Evolutionary conservation across 78 protist species (phyloP), one percentile per base, ranked within the genome.

Genomic region (Andalucia godoyi): DNA sequence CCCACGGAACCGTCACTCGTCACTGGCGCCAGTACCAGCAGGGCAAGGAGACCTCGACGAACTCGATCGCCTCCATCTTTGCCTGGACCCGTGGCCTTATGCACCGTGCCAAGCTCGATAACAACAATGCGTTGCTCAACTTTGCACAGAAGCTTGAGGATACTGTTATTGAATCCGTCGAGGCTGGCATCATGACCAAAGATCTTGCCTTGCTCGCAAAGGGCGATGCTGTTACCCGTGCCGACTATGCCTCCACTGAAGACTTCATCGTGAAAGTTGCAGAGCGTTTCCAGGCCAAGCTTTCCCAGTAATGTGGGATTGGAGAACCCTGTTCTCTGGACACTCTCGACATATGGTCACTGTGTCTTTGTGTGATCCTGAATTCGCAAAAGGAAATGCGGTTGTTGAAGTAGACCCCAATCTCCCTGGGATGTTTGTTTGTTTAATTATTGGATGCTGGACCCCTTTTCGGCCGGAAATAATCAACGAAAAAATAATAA

Each of bases 1-100:
- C 96, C 7, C 96, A 91, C 73, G 96, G 96, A 51, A 91, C 96
- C 15, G 96, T 91, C 59, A 86, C 94, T 18, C 76, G 94, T 39
- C 97, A 92, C 72, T 92, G 36, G 72, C 79, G 94, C 61, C 51
- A 46, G 51, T 79, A 83, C 83, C 89, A 81, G 66, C 33, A 70
- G 70, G 86, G 94, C 25, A 41, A 66, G 65, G 88, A 74, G 71
- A 88, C 94, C n/a, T 63, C 80, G 23, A 92, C 97, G 64, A 89
- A 89, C 83, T 63, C 94, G 34, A 76, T 89, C 33, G 94, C 94
- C 43, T 66, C 81, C 13, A 91, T 91, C 71, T 91, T 81, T 58
- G 96, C 96, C 34, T 91, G 96, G 96, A 65, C 96, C 23, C 67
- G 96, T 10, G 96, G 93, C 32, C 51, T 90, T 21, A 55, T 60